Base-by-base conservation (phyloP, 2,329 filamentous ascomycete genomes). In the Coniochaeta hoffmannii region DNA sequence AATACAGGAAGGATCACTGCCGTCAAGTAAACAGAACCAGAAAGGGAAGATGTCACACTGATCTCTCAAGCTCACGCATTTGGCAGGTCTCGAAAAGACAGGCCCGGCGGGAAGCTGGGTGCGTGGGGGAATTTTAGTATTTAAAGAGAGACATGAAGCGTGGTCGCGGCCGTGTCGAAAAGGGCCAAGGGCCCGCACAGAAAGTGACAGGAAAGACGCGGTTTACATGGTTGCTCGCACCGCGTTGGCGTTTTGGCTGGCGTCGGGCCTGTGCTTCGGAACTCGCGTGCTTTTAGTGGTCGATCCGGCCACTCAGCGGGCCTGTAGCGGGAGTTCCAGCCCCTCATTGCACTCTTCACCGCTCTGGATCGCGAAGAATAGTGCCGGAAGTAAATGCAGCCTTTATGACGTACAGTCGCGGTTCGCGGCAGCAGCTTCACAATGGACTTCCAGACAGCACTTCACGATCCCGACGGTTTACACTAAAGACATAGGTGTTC, bases 321-420 rank as follows among this genome's bases (percentile, higher is more conserved):
- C 28, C 10, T 3, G 24, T 6, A 34, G 17, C 14, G 14, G 8
- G 35, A 30, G 6, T 44, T 17, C 26, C 14, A 26, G 26, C 49
- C 31, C 49, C 28, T 22, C 28, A 7, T 24, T 34, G 17, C 26
- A 31, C 49, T 4, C 28, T 51, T 51, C 49, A 51, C 49, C 49
- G 49, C 49, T 28, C 49, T 34, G 12, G 10, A 34, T 22, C 26
- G 26, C 31, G 49, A 51, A 32, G 28, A 51, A 51, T 51, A 31
- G 31, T 51, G 49, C 49, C 49, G 14, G 49, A 31, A 17, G 15
- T 51, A 51, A n/a, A 14, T 51, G 49, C 49, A 51, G 8, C 19
- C 49, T 51, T 50, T 51, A 51, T 51, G 49, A 51, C 49, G 49
- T 51, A 51, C 49, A 31, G 26, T 12, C 26, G 46, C 46, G 26